These are phyloP conservation scores for Fusarium sp. DNA, from an alignment of 2,329 filamentous ascomycete species.

Conservation along the genomic window DNA sequence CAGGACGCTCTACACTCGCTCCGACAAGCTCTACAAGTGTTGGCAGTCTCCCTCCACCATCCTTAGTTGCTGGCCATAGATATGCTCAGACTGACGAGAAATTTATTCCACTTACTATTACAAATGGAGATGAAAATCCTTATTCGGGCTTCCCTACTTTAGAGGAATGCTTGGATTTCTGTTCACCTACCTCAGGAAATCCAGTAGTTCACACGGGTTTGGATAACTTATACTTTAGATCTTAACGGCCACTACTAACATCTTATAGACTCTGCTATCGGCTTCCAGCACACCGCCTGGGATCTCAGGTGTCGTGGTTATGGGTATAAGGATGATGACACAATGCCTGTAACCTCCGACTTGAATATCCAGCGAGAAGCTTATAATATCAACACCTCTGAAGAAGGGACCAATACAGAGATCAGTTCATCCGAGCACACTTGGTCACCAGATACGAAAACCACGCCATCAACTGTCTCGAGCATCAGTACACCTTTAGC, in stretches of 20 bases:
- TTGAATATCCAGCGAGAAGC: not conserved
- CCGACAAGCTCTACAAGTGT: too few relatives aligned
- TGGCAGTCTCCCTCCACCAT: too few relatives aligned
- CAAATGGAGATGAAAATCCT: too few relatives aligned
- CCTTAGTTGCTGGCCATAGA: too few relatives aligned
- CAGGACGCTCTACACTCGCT: too few relatives aligned
- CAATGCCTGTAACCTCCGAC: not conserved
- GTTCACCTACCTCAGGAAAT: not conserved
- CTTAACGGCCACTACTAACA: not conserved
- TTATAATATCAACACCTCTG: not conserved
- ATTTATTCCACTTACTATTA: rapidly evolving
- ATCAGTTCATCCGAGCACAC: not conserved
- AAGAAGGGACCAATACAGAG: not conserved
- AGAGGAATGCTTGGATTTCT: too few relatives aligned
- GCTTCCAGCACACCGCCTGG: not conserved
- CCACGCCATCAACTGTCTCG: not conserved
- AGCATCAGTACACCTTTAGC: not conserved
- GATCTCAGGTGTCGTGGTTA: rapidly evolving
- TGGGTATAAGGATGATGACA: not conserved
- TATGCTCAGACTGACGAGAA: too few relatives aligned
- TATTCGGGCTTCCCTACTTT: too few relatives aligned
- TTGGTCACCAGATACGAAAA: not conserved
- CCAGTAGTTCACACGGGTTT: not conserved
- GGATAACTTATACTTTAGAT: not conserved
- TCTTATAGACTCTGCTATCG: not conserved